Evolutionary conservation across 176 grass and related monocot species (phyloP).

Genomic region (Oryza australiensis): DNA sequence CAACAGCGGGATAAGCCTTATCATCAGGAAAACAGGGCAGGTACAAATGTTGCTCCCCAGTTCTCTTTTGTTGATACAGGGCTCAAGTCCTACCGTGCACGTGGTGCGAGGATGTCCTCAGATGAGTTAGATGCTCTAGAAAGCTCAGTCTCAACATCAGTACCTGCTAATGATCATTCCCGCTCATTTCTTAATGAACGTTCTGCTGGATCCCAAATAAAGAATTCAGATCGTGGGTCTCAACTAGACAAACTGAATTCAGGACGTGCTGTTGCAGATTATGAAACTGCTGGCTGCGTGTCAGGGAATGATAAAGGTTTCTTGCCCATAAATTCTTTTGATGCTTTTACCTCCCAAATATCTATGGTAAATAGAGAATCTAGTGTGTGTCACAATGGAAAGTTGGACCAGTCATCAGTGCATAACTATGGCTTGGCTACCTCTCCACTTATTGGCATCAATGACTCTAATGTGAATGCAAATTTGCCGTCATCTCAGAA

Average conservation of each 20-base stretch:
- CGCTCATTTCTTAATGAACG: conserved; percentile 26
- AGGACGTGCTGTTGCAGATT: conserved; percentile 23
- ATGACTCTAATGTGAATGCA: conserved; percentile 25
- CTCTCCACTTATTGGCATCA: conserved; percentile 21
- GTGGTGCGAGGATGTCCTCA: conserved; percentile 43
- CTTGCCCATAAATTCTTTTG: conserved; percentile 43
- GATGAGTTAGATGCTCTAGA: conserved; percentile 55
- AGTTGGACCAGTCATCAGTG: conserved; percentile 25
- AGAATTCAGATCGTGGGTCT: conserved; percentile 14
- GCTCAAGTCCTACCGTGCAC: neutral
- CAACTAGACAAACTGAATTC: conserved; percentile 29
- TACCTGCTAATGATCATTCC: conserved; percentile 41
- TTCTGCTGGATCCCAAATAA: conserved; percentile 26
- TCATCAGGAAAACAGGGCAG: conserved; percentile 34
- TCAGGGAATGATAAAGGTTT: conserved; percentile 18
- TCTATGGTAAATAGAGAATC: conserved; percentile 11
- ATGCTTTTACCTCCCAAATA: conserved; percentile 21
- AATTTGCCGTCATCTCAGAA: conserved; percentile 29
- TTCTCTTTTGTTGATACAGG: conserved; percentile 21
- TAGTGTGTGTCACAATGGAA: conserved; percentile 25
- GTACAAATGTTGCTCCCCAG: conserved; percentile 22
- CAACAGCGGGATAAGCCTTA: conserved; percentile 25
- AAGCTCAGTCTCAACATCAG: conserved; percentile 40
- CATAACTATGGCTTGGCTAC: conserved; percentile 28
- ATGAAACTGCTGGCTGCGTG: conserved; percentile 30